phyloP scores from a whole-genome alignment of 148 eudicot species.

The Rhododendron molle region DNA sequence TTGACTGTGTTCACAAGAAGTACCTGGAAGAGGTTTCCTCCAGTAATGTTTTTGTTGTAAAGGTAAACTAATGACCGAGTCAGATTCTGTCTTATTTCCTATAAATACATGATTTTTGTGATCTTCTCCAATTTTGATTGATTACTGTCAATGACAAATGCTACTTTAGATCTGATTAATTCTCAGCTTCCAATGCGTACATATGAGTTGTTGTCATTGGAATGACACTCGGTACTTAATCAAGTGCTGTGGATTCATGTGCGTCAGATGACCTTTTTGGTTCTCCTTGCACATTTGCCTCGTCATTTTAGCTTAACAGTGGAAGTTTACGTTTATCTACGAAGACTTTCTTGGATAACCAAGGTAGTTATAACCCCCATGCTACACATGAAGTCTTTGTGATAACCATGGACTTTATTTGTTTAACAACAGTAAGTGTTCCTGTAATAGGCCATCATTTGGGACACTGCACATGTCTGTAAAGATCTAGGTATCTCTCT shows the following conservation, averaged over 20 bases:
- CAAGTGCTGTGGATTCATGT: background rate
- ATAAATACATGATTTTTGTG: background rate
- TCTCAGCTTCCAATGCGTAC: background rate
- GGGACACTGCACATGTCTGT: background rate
- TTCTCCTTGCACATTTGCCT: background rate
- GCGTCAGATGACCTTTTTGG: background rate
- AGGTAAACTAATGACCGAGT: slow-evolving; percentile 44
- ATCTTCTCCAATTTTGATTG: background rate
- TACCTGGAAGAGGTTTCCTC: slow-evolving; percentile 97
- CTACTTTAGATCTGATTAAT: background rate
- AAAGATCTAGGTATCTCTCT: background rate
- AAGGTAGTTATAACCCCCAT: background rate
- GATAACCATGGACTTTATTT: background rate
- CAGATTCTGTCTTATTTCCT: background rate
- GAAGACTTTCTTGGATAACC: background rate
- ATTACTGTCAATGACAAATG: background rate
- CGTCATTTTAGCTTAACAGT: background rate
- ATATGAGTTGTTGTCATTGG: background rate
- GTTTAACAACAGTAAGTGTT: background rate
- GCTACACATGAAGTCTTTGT: background rate
- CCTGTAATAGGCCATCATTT: background rate
- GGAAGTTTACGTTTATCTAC: background rate
- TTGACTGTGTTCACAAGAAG: slow-evolving; percentile 79
- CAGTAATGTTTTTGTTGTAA: slow-evolving; percentile 86
- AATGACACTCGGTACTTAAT: background rate